Percentiles rank a stretch among this genome's conserved stretches.
phyloP scores from a whole-genome alignment of 768 basidiomycete genomes.

The Auriscalpium vulgare region DNA sequence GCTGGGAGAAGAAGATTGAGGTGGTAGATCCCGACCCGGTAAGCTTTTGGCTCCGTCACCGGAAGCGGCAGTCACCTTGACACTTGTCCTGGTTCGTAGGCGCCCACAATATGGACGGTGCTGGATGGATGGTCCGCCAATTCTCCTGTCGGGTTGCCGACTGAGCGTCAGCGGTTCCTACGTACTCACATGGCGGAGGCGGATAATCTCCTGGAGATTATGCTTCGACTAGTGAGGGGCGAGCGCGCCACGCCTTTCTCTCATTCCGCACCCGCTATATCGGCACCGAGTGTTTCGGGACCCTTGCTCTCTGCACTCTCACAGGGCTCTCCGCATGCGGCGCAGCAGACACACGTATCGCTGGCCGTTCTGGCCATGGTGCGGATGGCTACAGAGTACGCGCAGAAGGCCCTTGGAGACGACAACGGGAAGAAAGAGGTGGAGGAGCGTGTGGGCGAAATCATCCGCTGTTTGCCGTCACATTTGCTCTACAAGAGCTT shows the following conservation, averaged over 20 bases:
- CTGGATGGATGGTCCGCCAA: slow-evolving; percentile 87
- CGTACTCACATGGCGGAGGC: slow-evolving; percentile 80
- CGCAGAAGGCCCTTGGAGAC: slow-evolving; percentile 51
- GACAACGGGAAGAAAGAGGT: slow-evolving; percentile 65
- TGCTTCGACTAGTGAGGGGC: slow-evolving; percentile 86
- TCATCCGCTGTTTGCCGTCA: slow-evolving; percentile 82
- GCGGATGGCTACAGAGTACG: slow-evolving; percentile 76
- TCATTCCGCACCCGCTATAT: slow-evolving; percentile 51
- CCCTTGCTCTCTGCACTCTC: slow-evolving; percentile 63
- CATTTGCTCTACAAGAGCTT: slow-evolving; percentile 85
- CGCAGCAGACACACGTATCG: slow-evolving; percentile 91
- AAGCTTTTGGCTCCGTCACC: slow-evolving; percentile 22
- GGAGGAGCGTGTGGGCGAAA: slow-evolving; percentile 75
- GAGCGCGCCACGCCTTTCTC: slow-evolving; percentile 71
- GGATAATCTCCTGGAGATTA: slow-evolving; percentile 88
- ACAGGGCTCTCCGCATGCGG: slow-evolving; percentile 71
- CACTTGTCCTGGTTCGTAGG: slow-evolving; percentile 35
- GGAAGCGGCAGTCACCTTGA: background rate
- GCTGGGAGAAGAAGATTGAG: slow-evolving; percentile 91
- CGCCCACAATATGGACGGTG: slow-evolving; percentile 86
- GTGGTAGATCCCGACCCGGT: slow-evolving; percentile 95
- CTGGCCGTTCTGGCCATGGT: slow-evolving; percentile 90
- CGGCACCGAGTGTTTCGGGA: slow-evolving; percentile 57
- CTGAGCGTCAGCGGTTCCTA: slow-evolving; percentile 81
- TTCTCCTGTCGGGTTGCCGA: slow-evolving; percentile 66